Percentiles rank a stretch among this genome's conserved stretches.
Conservation (phyloP, 306 rosid species). For the Hippophae tibetana region DNA sequence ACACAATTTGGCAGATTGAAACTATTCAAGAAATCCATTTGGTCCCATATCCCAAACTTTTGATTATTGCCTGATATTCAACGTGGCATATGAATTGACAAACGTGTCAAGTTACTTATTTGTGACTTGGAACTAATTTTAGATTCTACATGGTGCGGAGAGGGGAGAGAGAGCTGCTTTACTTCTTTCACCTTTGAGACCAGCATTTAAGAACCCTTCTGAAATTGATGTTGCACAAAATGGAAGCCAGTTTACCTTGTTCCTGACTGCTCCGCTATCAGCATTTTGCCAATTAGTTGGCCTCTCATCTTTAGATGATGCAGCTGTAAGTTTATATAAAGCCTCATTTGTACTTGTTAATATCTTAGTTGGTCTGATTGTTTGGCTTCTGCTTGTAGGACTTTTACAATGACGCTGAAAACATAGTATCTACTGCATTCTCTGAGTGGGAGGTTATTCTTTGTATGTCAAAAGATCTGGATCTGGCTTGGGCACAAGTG, state of each 20-base stretch:
- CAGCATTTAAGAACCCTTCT: constrained; percentile 51
- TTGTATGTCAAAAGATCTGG: no score
- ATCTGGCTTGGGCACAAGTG: no score
- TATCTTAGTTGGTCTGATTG: constrained; percentile 21
- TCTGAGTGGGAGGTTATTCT: no score
- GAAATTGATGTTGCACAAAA: constrained; percentile 37
- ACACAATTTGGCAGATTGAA: background rate
- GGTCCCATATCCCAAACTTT: background rate
- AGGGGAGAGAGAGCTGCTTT: constrained; percentile 83
- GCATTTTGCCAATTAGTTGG: constrained; percentile 92
- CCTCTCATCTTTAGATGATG: constrained; percentile 33
- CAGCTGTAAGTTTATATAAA: constrained; percentile 44
- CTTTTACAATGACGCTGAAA: no score
- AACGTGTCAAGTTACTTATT: constrained; percentile 11
- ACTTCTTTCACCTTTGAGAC: constrained; percentile 80
- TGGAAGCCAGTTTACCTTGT: constrained; percentile 92
- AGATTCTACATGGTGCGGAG: constrained; percentile 86
- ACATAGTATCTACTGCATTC: no score
- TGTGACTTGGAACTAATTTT: constrained; percentile 22
- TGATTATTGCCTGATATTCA: background rate
- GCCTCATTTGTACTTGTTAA: constrained; percentile 1
- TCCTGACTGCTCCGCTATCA: constrained; percentile 84
- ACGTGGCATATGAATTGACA: background rate
- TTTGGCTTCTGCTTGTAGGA: constrained; percentile 12
- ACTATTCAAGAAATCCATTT: background rate